Base-by-base conservation (phyloP, 1,284 basidiomycete species). In the Naganishia liquefaciens region DNA sequence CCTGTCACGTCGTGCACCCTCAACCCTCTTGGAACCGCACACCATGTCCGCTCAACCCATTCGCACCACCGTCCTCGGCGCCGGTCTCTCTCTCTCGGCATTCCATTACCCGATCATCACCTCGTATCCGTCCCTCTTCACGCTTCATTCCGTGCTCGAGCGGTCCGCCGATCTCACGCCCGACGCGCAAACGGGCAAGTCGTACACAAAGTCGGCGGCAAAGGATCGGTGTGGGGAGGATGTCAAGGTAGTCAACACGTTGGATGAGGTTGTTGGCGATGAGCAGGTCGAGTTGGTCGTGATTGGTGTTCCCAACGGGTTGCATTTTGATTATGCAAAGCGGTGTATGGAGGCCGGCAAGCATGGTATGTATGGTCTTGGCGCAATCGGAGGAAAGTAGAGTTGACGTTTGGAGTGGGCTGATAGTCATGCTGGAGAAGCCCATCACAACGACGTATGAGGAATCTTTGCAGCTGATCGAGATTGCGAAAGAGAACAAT, bases 71-170 rank as follows among this genome's bases (percentile, higher is more conserved):
- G 57, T 57, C 27, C 52, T 52, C 46, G 54, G 89, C 37, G 86
- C 88, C 49, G 90, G 89, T 52, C 84, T 90, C 67, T 83, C 87
- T 25, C 87, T 87, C 28, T 79, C 88, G 55, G 87, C 87, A 17
- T 91, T 92, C 78, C 90, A 93, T 75, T 75, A 87, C 67, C 90
- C 90, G 0, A 88, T 91, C 76, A 80, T 92, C 66, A 83, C 87
- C 55, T 85, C 87, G 3, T 82, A 89, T n/a, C 87, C 89, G 0
- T 81, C 88, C 39, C 77, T 86, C 61, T 92, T 90, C 81, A 83
- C 79, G 7, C 83, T 93, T 25, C 82, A 87, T 70, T 84, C 88
- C 7, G 87, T 92, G 30, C 69, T 80, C 51, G 81, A 80, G 68
- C 73, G 79, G 17, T 68, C 67, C 17, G 69, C 69, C 13, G 57